Conservation (phyloP, 495 filamentous ascomycete genomes). For the Aspergillus bertholletiae region DNA sequence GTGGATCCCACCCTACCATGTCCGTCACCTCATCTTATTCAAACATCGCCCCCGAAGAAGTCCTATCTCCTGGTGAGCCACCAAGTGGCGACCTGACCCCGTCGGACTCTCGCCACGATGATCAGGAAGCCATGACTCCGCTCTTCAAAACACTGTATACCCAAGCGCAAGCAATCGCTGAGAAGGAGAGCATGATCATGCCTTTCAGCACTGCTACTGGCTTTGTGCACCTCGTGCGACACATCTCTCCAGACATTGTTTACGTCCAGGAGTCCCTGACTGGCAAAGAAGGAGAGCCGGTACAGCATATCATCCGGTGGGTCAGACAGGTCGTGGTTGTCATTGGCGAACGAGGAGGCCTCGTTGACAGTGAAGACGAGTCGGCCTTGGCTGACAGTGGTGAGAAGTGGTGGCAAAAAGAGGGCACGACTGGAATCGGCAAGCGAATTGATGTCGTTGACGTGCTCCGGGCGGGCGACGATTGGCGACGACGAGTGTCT, state of each 20-base stretch:
- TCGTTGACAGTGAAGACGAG: conserved; percentile 90
- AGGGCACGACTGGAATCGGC: conserved; percentile 76
- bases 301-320: conserved; percentile 76
- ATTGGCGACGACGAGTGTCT: conserved; percentile 74
- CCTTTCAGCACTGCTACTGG: conserved; percentile 77
- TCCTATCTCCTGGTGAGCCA: conserved; percentile 63
- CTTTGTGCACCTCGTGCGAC: conserved; percentile 77
- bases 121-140: conserved; percentile 38
- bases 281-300: conserved; percentile 65
- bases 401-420: conserved; percentile 78
- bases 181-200: conserved; percentile 80
- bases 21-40: conserved; percentile 85
- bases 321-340: conserved; percentile 80
- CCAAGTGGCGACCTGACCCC: conserved; percentile 48
- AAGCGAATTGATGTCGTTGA: conserved; percentile 86
- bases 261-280: conserved; percentile 80
- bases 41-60: conserved; percentile 75
- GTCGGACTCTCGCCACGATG: conserved; percentile 43
- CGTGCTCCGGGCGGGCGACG: conserved; percentile 69
- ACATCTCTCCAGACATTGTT: conserved; percentile 75
- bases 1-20: conserved; percentile 42
- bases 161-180: conserved; percentile 71
- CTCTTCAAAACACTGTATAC: conserved; percentile 73
- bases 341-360: conserved; percentile 77
- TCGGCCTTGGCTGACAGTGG: conserved; percentile 50